phyloP scores from a whole-genome alignment of 2,329 filamentous ascomycete species.

The Xenoacremonium recifei region DNA sequence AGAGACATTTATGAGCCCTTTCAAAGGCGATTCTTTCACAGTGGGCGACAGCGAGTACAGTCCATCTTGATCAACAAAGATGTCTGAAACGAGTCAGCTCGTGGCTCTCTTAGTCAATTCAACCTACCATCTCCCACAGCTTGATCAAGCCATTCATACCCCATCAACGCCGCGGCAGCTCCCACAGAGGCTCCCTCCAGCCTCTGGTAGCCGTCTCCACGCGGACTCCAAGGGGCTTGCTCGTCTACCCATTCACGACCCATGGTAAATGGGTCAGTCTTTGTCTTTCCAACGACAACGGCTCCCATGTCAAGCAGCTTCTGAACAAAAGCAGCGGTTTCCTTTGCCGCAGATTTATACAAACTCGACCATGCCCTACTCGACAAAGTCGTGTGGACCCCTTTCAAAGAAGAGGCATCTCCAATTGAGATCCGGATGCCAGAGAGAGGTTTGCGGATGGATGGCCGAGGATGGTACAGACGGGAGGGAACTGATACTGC shows the following conservation, averaged over 20 bases:
- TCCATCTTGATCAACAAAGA: conserved; percentile 22
- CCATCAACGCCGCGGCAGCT: conserved; percentile 34
- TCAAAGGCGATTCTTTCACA: background rate
- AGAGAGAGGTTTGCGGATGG: conserved; percentile 31
- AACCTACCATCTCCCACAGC: conserved; percentile 35
- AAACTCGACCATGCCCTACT: conserved; percentile 58
- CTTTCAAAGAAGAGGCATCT: conserved; percentile 37
- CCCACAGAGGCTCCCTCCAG: conserved; percentile 37
- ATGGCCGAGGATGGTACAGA: conserved; percentile 31
- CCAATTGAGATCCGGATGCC: conserved; percentile 36
- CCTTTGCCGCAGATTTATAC: conserved; percentile 40
- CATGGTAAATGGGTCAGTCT: conserved; percentile 46
- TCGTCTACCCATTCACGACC: conserved; percentile 41
- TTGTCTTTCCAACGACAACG: conserved; percentile 53
- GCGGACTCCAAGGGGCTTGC: conserved; percentile 41
- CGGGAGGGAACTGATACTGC: conserved; percentile 38
- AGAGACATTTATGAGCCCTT: too few relatives aligned
- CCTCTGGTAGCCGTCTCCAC: conserved; percentile 46
- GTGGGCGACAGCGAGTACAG: conserved; percentile 30
- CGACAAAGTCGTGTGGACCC: conserved; percentile 54
- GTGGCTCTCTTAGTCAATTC: background rate
- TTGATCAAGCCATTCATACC: conserved; percentile 41
- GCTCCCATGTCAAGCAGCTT: conserved; percentile 60
- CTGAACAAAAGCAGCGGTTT: conserved; percentile 51
- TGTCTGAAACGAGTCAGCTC: conserved; percentile 26